Evolutionary conservation across 164 flowering plant species (phyloP).

Genomic region (Magnolia kwangsiensis): DNA sequence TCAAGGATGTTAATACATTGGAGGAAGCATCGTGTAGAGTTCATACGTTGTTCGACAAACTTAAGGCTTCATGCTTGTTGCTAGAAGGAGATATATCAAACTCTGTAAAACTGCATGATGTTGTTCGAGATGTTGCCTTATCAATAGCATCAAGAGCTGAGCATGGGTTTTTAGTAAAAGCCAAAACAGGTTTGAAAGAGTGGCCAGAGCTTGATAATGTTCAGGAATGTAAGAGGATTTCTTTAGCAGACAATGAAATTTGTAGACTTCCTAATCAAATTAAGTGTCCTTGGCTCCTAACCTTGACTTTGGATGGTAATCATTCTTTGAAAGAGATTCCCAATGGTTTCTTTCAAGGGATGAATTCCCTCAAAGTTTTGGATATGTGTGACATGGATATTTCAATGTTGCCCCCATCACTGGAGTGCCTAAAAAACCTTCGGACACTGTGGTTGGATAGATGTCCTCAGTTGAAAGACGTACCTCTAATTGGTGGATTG

Average conservation of each 20-base stretch:
- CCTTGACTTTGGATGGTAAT: neutral
- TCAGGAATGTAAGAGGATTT: neutral
- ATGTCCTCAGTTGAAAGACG: neutral
- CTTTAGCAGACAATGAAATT: neutral
- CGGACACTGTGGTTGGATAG: slow-evolving; percentile 7
- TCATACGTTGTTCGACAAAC: neutral
- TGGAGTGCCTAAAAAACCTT: slow-evolving; percentile 7
- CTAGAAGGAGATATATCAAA: slow-evolving; percentile 3
- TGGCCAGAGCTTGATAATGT: slow-evolving; percentile 11
- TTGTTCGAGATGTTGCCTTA: slow-evolving; percentile 12
- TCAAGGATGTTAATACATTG: slow-evolving; percentile 3
- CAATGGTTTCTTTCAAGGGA: slow-evolving; percentile 7
- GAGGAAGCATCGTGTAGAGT: slow-evolving; percentile 10
- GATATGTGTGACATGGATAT: slow-evolving; percentile 6
- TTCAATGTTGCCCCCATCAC: slow-evolving; percentile 3
- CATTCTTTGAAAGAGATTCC: neutral
- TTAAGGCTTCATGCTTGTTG: slow-evolving; percentile 18
- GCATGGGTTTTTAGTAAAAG: neutral
- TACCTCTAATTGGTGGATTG: too few species aligned
- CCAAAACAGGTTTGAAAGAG: neutral
- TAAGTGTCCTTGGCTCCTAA: slow-evolving; percentile 10
- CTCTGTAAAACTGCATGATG: slow-evolving; percentile 18
- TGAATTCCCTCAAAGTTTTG: slow-evolving; percentile 11
- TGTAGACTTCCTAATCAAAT: neutral
- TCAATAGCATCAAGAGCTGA: slow-evolving; percentile 7